phyloP scores from a whole-genome alignment of 2,329 filamentous ascomycete species.

The Orbilia oligospora region DNA sequence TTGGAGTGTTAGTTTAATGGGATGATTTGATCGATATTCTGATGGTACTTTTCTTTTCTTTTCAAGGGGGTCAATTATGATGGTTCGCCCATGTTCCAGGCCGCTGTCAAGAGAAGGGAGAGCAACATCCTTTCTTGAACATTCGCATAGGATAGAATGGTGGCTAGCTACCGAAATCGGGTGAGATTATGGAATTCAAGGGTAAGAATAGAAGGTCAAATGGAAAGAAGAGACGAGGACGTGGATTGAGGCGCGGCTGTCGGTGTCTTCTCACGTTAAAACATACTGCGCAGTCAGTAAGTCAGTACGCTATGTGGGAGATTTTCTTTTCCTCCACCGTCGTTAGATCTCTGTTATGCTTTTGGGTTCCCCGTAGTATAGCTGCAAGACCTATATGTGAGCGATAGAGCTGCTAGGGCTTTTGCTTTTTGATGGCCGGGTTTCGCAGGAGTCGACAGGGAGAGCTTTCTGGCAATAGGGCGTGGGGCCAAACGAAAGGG shows the following conservation, averaged over 20 bases:
- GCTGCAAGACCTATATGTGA: constrained; percentile 53
- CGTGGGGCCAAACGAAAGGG: constrained; percentile 45
- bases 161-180: constrained; percentile 59
- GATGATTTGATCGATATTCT: constrained; percentile 49
- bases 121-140: constrained; percentile 57
- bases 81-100: constrained; percentile 48
- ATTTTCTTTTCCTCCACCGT: constrained; percentile 18
- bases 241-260: constrained; percentile 50
- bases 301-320: constrained; percentile 5
- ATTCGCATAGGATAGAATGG: constrained; percentile 41
- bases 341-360: constrained; percentile 36
- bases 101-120: constrained; percentile 33
- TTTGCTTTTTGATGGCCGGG: constrained; percentile 53
- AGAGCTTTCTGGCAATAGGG: constrained; percentile 31
- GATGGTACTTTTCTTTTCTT: constrained; percentile 42
- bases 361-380: constrained; percentile 51
- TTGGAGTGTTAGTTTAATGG: constrained; percentile 31
- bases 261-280: constrained; percentile 40
- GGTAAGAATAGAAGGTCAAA: constrained; percentile 57
- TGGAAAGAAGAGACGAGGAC: constrained; percentile 47
- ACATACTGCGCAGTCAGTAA: too few species aligned
- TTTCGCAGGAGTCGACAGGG: constrained; percentile 30
- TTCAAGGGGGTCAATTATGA: constrained; percentile 23
- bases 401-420: constrained; percentile 34
- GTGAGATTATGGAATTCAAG: constrained; percentile 44